phyloP scores from a whole-genome alignment of 805 yeast genomes.

The Starmerella sp. region DNA sequence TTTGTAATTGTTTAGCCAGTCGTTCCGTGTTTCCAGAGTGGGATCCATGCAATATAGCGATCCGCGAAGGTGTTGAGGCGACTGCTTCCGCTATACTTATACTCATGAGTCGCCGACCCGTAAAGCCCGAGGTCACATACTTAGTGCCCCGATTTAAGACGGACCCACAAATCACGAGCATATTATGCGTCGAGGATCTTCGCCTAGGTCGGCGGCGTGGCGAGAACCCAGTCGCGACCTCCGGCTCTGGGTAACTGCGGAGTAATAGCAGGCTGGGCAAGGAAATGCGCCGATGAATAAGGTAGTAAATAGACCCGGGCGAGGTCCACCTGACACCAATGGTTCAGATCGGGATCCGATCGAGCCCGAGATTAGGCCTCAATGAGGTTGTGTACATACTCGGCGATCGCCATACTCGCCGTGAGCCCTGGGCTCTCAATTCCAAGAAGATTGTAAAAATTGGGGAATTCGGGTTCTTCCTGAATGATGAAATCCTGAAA shows the following conservation, averaged over 20 bases:
- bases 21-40: slow-evolving; percentile 89
- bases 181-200: neutral
- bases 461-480: slow-evolving; percentile 49
- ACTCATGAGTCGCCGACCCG: neutral
- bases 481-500: slow-evolving; percentile 67
- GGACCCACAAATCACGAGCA: neutral
- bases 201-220: neutral
- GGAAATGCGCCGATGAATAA: neutral
- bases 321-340: neutral
- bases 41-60: slow-evolving; percentile 62
- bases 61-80: neutral
- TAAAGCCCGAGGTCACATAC: neutral
- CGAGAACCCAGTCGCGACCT: neutral
- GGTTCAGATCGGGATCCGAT: neutral
- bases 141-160: neutral
- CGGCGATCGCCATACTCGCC: slow-evolving; percentile 70
- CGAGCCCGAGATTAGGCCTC: too few relatives aligned
- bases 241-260: neutral
- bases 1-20: slow-evolving; percentile 64
- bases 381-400: slow-evolving; percentile 40
- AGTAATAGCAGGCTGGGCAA: neutral
- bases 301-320: neutral
- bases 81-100: neutral
- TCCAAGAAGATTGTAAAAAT: slow-evolving; percentile 68
- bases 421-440: slow-evolving; percentile 91